Base-by-base conservation (phyloP, 345 rosid species). In the Rhizophora mangle region DNA sequence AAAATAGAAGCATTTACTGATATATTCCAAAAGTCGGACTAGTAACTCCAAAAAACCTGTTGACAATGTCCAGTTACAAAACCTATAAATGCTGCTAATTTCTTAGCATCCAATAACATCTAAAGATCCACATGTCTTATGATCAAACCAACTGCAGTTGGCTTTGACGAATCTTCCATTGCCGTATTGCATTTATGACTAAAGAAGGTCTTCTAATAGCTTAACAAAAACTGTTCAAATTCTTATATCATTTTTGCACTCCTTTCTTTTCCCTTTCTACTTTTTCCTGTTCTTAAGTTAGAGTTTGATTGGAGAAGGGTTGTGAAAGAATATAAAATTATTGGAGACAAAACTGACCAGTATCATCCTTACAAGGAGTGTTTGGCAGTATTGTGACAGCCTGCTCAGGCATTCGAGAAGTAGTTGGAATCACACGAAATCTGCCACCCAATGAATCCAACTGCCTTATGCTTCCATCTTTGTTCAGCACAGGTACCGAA, bases 381-480 rank as follows among this genome's bases (percentile, higher is more conserved):
- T 59, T 78, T 63, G 87, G 67, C 47, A 75, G 22, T 67, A 65
- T 70, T 30, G 64, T 52, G 34, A 70, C 70, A 56, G 61, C 67
- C 60, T 72, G 83, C 74, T 74, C 80, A 59, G 69, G 62, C 26
- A 56, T 71, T 47, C 53, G 63, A 56, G 90, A 80, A 46, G 93
- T 91, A 59, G 87, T 77, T 19, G 89, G 92, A 76, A 95, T 73
- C 52, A 95, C 88, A 34, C 97, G 91, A 75, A 87, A 85, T 67
- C 82, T 63, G 52, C 87, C 82, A 24, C 84, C 73, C 31, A 69
- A 65, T 54, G 87, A 73, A 70, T 85, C 84, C 67, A 65, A 53
- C 37, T 76, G 84, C 73, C 67, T 80, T 43, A 67, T 60, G 75
- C 82, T 83, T 75, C 81, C 91, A 34, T 86, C 90, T 85, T 92